Base-by-base conservation (phyloP, 805 yeast species). In the Nakazawaea peltata region DNA sequence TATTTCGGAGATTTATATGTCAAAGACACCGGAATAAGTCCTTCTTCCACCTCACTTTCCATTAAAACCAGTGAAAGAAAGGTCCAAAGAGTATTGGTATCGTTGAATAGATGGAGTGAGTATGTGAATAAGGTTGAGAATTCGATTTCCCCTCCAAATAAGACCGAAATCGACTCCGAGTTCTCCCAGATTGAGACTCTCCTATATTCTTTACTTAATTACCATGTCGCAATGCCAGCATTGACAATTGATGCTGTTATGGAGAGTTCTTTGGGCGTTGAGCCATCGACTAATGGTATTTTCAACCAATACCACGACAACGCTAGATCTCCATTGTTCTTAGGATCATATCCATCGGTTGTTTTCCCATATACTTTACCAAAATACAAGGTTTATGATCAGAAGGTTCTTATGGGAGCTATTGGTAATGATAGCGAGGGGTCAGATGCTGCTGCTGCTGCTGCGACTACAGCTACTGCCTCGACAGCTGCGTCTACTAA, bases 1-100 rank as follows among this genome's bases (percentile, higher is more conserved):
- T 88, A 78, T 50, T 88, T 85, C 60, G 97, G 96, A 9, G 97
- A 88, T 51, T 63, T 88, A 44, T 64, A 76, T 8, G 74, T 86
- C 13, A 61, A 61, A 43, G 69, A 63, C 41, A 46, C 48, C 9
- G 60, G 50, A 19, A 10, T 21, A 7, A n/a, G n/a, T n/a, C n/a
- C 52, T 52, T n/a, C 24, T 11, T 22, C 24, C 11, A 8, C 24
- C n/a, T 5, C n/a, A 5, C 46, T 59, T 13, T 61, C 65, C 17
- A 55, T 78, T 33, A 61, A 63, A 39, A 79, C 76, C 32, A 70
- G 82, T 42, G 83, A 79, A 40, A 68, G 73, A 30, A 71, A 77
- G 40, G 72, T 84, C 44, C 77, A 72, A 45, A 68, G 84, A 33
- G 74, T 87, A 4, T 68, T 73, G 39, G 76, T 78, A 35, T 81